Evolutionary conservation across 345 rosid genomes (phyloP).

Genomic region (Lepidium didymum): DNA sequence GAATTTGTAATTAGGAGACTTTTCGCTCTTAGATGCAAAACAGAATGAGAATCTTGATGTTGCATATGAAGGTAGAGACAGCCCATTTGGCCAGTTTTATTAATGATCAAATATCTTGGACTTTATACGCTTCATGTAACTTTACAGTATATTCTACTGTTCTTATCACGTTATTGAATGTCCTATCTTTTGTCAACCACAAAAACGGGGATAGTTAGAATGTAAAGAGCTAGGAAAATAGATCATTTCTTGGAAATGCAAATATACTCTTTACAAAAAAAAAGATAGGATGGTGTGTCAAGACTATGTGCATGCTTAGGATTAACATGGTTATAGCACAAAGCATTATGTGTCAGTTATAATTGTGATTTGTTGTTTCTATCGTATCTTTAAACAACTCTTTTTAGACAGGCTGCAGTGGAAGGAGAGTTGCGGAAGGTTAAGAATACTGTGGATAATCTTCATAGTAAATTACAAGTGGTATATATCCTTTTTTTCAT

Average conservation of each 20-base stretch:
- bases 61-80: background rate
- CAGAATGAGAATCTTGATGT: background rate
- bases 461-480: constrained; percentile 68
- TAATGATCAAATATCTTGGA: background rate
- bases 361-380: constrained; percentile 1
- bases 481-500: constrained; percentile 36
- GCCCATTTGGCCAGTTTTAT: background rate
- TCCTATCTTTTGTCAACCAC: background rate
- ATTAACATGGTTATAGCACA: constrained; percentile 5
- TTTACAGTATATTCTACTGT: background rate
- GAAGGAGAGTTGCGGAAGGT: constrained; percentile 70
- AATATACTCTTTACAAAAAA: background rate
- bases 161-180: background rate
- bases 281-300: background rate
- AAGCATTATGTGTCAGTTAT: background rate
- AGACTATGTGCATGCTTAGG: background rate
- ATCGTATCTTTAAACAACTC: constrained; percentile 47
- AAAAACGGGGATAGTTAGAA: background rate
- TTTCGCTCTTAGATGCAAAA: background rate
- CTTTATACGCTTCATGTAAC: background rate
- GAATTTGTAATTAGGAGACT: background rate
- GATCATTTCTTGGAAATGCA: background rate
- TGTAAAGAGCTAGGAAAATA: background rate
- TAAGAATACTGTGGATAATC: constrained; percentile 55
- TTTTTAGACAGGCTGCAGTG: constrained; percentile 92